Percentiles rank a stretch among this genome's conserved stretches.
Conservation (phyloP, 768 basidiomycete species). For the Sistotremastrum niveocremeum region DNA sequence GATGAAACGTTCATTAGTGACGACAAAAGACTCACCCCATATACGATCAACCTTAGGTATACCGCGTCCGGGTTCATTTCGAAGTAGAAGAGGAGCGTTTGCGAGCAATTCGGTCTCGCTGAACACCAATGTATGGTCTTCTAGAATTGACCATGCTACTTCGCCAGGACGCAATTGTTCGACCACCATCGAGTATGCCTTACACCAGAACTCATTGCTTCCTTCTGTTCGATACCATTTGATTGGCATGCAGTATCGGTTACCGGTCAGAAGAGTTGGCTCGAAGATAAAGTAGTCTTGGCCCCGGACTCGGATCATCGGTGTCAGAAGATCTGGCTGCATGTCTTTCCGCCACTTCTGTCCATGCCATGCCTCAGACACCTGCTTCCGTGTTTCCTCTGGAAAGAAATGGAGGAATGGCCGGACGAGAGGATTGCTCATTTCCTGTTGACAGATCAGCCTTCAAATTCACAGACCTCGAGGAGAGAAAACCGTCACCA, state of each 20-base stretch:
- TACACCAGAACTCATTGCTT: no score
- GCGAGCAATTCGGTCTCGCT: no score
- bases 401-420: conserved; percentile 19
- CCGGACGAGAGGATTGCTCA: conserved; percentile 23
- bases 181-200: no score
- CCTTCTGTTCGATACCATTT: no score
- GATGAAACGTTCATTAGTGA: no score
- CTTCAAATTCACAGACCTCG: background rate
- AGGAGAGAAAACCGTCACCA: conserved; percentile 14
- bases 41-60: no score
- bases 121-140: no score
- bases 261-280: conserved; percentile 15
- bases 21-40: no score
- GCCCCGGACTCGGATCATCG: conserved; percentile 13
- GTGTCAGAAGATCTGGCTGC: conserved; percentile 12
- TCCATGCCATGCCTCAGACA: conserved; percentile 15
- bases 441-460: conserved; percentile 17
- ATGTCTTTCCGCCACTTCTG: conserved; percentile 18
- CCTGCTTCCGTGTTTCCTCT: conserved; percentile 16
- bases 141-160: no score
- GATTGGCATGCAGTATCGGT: conserved; percentile 12
- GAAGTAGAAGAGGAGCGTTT: no score
- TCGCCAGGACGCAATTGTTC: no score
- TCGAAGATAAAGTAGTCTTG: conserved; percentile 20
- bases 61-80: no score